A percentile compares a stretch with the other conserved stretches of the same genome.
These are phyloP conservation scores for Malassezia restricta DNA, from an alignment of 1,284 basidiomycete species.

Conservation along the genomic window DNA sequence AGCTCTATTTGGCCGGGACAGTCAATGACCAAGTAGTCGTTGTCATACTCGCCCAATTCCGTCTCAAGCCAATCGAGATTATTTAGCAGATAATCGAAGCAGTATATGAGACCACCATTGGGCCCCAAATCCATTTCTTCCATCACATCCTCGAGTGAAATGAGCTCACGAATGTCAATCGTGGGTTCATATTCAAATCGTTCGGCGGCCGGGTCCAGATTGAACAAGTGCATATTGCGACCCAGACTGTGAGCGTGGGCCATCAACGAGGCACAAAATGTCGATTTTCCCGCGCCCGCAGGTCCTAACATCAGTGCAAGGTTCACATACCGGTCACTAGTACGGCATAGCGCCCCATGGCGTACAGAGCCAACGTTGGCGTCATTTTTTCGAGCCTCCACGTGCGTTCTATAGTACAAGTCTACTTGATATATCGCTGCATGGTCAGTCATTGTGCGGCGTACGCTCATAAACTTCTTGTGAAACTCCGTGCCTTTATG, in stretches of 20 bases:
- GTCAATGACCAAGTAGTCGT: conserved; percentile 95
- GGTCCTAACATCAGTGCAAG: conserved; percentile 55
- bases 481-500: conserved; percentile 34
- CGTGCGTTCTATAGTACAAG: background rate
- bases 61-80: conserved; percentile 99
- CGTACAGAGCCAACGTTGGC: background rate
- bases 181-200: conserved; percentile 84
- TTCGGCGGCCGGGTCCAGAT: conserved; percentile 91
- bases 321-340: conserved; percentile 19
- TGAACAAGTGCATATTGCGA: conserved; percentile 81
- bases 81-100: conserved; percentile 96
- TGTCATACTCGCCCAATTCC: conserved; percentile 75
- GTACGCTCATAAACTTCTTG: conserved; percentile 35
- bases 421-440: conserved; percentile 30
- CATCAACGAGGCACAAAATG: conserved; percentile 76
- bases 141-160: conserved; percentile 93
- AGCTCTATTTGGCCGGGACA: conserved; percentile 98
- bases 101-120: conserved; percentile 92
- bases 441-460: conserved; percentile 1
- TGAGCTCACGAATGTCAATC: conserved; percentile 87
- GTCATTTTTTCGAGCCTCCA: background rate
- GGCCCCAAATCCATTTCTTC: conserved; percentile 86
- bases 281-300: conserved; percentile 94
- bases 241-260: conserved; percentile 76
- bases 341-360: conserved; percentile 35